Base-by-base conservation (phyloP, 1,284 basidiomycete species). In the Cryptococcus sp. region DNA sequence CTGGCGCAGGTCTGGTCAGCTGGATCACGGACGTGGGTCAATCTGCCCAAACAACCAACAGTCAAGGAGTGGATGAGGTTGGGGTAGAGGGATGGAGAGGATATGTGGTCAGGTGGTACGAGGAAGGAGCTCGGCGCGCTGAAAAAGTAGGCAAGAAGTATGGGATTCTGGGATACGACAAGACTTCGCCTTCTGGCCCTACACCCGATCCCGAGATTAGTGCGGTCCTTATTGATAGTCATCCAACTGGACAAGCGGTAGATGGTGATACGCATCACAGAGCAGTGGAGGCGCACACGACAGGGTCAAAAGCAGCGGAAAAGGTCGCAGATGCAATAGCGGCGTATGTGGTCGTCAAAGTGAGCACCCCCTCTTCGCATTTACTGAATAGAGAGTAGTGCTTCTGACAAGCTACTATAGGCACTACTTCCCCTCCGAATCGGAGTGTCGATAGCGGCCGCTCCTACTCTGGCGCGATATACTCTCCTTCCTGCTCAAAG, bases 261-360 rank as follows among this genome's bases (percentile, higher is more conserved):
- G 52, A 25, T 53, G 19, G 39, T 22, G 52, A 56, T 58, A 45
- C 60, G 61, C n/a, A 58, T 15, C 44, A 34, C 8, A 7, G 13
- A 47, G 8, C 37, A 52, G 41, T 20, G 54, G 13, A n/a, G 52
- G 43, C 16, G 49, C 49, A 40, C 48, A 48, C 22, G 39, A 57
- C 34, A 29, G 60, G 51, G 11, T 54, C 58, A 11, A 29, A 50
- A 16, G 68, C 70, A 11, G 74, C 71, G 1, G 73, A 70, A 11
- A 71, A 72, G 5, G 74, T 80, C 0, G 76, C 78, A 0, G 74
- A 80, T 62, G 76, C 87, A 0, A 84, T 93, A 0, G 82, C 92
- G 20, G 92, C 93, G 0, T 97, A 95, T 74, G 86, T 87, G 1
- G 79, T 85, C 4, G 89, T 88, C 57, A 97, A 94, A 83, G 91